phyloP scores from a whole-genome alignment of 192 early-diverging fungal species.

The Gonapodya sp. region DNA sequence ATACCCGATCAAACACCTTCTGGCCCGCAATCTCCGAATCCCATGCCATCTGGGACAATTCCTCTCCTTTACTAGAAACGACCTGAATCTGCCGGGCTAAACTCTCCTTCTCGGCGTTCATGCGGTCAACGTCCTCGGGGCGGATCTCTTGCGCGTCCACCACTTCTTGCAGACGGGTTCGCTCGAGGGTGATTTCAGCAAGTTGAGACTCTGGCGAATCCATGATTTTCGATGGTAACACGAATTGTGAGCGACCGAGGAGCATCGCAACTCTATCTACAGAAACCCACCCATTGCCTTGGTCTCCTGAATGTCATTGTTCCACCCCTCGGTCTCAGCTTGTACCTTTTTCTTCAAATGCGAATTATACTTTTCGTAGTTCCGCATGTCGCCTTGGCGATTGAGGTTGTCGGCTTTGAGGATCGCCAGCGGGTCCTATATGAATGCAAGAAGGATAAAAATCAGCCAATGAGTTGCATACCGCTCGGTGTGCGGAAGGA shows the following conservation, averaged over 20 bases:
- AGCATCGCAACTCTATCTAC: not conserved
- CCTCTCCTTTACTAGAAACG: constrained; percentile 42
- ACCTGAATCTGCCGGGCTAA: constrained; percentile 40
- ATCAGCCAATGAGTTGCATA: no score
- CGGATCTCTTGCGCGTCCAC: constrained; percentile 69
- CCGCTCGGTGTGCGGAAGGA: no score
- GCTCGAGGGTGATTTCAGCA: constrained; percentile 38
- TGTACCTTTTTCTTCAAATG: not conserved
- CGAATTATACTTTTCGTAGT: not conserved
- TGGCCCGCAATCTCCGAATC: constrained; percentile 59
- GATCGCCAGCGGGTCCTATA: not conserved
- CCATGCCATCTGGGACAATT: constrained; percentile 46
- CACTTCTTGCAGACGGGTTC: constrained; percentile 39
- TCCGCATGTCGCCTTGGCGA: not conserved
- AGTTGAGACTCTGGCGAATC: constrained; percentile 31
- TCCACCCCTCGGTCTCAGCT: not conserved
- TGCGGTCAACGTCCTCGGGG: constrained; percentile 69
- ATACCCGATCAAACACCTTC: constrained; percentile 53
- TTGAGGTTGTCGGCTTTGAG: not conserved
- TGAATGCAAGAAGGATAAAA: no score
- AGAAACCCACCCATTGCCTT: not conserved
- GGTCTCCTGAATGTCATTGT: not conserved
- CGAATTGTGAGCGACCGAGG: not conserved
- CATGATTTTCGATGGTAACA: constrained; percentile 2
- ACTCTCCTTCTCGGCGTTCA: constrained; percentile 67